These are phyloP conservation scores for Micractinium sp. DNA, from an alignment of 139 green algal genomes.

Conservation along the genomic window DNA sequence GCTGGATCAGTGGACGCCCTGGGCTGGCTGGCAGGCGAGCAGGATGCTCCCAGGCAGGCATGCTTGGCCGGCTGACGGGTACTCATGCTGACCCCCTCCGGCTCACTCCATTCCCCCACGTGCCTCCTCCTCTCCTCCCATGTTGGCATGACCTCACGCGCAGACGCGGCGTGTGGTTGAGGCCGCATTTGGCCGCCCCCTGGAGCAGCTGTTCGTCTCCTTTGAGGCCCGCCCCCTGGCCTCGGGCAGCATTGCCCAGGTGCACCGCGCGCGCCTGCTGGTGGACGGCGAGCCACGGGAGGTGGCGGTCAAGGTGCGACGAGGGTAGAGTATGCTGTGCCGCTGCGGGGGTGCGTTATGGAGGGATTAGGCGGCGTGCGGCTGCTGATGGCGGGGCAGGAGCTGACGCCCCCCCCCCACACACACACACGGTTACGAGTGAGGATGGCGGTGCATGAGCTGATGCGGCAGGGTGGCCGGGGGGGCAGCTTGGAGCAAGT, in stretches of 20 bases:
- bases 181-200: constrained; percentile 66
- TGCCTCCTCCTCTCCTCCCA: background rate
- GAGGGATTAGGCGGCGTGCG: too few relatives aligned
- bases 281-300: background rate
- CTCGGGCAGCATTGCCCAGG: constrained; percentile 89
- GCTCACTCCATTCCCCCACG: background rate
- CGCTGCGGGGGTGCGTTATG: too few relatives aligned
- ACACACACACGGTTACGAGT: too few relatives aligned
- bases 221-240: constrained; percentile 88
- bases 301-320: constrained; percentile 71
- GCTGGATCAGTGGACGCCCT: background rate
- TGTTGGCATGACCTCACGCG: constrained; percentile 12
- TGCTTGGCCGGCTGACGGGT: background rate
- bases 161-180: constrained; percentile 59
- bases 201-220: constrained; percentile 83
- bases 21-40: background rate
- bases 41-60: background rate
- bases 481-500: too few relatives aligned
- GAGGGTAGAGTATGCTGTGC: too few relatives aligned
- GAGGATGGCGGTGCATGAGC: too few relatives aligned
- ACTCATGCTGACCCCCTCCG: background rate
- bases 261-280: constrained; percentile 72
- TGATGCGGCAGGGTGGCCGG: too few relatives aligned
- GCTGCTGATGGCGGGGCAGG: too few relatives aligned
- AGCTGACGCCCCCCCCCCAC: too few relatives aligned